These are phyloP conservation scores for Botrytis medusae DNA, from an alignment of 2,329 filamentous ascomycete species.

Conservation along the genomic window DNA sequence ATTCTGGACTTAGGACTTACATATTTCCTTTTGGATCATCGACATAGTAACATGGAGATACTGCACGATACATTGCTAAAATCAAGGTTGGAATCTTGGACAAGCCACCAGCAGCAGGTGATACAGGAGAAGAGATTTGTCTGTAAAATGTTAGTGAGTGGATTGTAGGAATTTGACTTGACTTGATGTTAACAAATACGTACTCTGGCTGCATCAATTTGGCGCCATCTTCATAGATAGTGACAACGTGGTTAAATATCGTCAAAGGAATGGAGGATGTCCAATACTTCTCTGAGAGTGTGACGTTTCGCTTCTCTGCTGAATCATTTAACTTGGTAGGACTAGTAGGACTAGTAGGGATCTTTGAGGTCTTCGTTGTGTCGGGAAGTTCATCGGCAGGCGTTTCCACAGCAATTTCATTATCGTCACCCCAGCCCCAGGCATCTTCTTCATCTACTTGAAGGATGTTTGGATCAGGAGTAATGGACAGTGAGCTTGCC, in stretches of 20 bases:
- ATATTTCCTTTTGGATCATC: constrained; percentile 62
- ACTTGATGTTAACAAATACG: constrained; percentile 29
- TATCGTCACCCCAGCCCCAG: constrained; percentile 83
- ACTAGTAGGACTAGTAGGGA: neutral
- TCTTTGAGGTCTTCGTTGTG: neutral
- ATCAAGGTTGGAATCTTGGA: constrained; percentile 71
- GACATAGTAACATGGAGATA: constrained; percentile 72
- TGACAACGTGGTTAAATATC: constrained; percentile 65
- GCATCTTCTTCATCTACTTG: constrained; percentile 47
- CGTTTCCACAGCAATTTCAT: constrained; percentile 44
- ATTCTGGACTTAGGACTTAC: constrained; percentile 44
- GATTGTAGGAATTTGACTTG: constrained; percentile 34
- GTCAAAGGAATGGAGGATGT: constrained; percentile 85
- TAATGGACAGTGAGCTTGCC: constrained; percentile 3
- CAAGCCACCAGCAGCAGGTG: constrained; percentile 65
- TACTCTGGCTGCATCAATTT: constrained; percentile 54
- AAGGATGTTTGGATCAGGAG: constrained; percentile 31
- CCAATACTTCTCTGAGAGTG: constrained; percentile 80
- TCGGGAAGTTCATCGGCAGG: constrained; percentile 29
- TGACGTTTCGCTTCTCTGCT: constrained; percentile 55
- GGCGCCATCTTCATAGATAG: constrained; percentile 60
- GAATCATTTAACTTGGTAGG: neutral
- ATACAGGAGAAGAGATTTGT: constrained; percentile 53
- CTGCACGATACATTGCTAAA: constrained; percentile 76
- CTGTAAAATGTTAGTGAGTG: constrained; percentile 34